Conservation (phyloP, 768 basidiomycete genomes). For the Suillus cothurnatus region DNA sequence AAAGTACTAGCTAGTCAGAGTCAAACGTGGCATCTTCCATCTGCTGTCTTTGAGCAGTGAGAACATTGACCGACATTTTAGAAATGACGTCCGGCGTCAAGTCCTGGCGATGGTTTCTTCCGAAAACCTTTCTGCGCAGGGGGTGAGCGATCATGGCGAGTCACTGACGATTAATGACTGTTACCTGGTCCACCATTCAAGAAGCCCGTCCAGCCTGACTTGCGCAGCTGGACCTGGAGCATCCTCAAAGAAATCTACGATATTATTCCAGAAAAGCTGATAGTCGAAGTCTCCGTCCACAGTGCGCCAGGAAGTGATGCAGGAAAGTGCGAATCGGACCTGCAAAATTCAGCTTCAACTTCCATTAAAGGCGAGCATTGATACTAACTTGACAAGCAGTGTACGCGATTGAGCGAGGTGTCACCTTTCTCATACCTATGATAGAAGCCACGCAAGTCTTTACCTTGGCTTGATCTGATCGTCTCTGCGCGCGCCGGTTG, state of each 20-base stretch:
- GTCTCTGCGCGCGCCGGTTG: background rate
- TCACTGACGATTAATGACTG: background rate
- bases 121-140: slow-evolving; percentile 5
- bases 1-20: background rate
- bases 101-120: background rate
- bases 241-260: slow-evolving; percentile 20
- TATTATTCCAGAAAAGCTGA: slow-evolving; percentile 16
- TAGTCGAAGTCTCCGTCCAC: slow-evolving; percentile 15
- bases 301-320: slow-evolving; percentile 9
- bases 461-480: background rate
- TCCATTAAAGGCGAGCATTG: background rate
- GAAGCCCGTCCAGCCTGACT: slow-evolving; percentile 1
- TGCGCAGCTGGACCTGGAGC: background rate
- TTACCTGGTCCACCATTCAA: slow-evolving; percentile 19
- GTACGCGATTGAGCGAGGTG: slow-evolving; percentile 25
- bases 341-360: background rate
- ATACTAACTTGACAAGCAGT: slow-evolving; percentile 24
- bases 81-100: background rate
- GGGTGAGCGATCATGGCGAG: background rate
- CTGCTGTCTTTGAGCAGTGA: background rate
- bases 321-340: slow-evolving; percentile 19
- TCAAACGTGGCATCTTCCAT: background rate
- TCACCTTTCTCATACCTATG: slow-evolving; percentile 13
- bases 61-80: background rate
- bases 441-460: slow-evolving; percentile 4